phyloP scores from a whole-genome alignment of 1,139 yeast genomes.

The Saccharomycopsis hybrid region DNA sequence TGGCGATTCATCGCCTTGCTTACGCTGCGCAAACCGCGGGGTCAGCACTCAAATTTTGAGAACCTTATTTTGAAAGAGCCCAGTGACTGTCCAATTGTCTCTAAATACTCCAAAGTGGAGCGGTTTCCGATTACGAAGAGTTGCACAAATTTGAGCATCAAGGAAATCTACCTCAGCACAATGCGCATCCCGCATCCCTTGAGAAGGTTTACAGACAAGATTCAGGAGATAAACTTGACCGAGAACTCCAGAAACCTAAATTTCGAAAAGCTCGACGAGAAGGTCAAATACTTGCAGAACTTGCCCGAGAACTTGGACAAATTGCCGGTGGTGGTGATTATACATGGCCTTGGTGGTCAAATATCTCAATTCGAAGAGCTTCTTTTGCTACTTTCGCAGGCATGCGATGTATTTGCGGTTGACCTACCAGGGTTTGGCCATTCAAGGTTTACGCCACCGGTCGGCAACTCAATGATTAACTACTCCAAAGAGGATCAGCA shows the following conservation, averaged over 20 bases:
- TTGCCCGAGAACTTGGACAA: conserved; percentile 30
- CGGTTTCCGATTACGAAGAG: conserved; percentile 31
- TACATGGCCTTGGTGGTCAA: conserved; percentile 79
- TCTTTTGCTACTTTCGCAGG: conserved; percentile 58
- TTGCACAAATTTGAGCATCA: conserved; percentile 27
- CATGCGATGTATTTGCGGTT: conserved; percentile 54
- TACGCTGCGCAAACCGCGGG: too few species aligned
- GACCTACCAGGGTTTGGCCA: conserved; percentile 79
- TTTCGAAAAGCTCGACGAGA: too few species aligned
- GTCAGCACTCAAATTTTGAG: conserved; percentile 35
- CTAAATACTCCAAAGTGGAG: conserved; percentile 40
- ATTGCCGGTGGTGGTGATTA: conserved; percentile 52
- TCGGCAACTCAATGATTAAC: conserved; percentile 27
- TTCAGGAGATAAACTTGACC: conserved; percentile 23
- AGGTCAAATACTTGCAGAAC: conserved; percentile 30
- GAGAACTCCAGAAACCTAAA: too few species aligned
- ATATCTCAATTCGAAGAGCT: conserved; percentile 65
- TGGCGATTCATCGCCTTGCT: conserved; percentile 4
- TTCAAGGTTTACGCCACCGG: conserved; percentile 17
- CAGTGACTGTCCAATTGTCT: conserved; percentile 48
- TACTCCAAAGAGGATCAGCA: conserved; percentile 14
- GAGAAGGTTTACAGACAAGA: conserved; percentile 34
- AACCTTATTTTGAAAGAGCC: conserved; percentile 40
- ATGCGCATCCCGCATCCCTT: conserved; percentile 52
- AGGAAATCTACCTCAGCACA: conserved; percentile 35